Percentiles rank a stretch among this genome's conserved stretches.
Conservation (phyloP, 2,329 filamentous ascomycete species). For the Cordyceps militaris region DNA sequence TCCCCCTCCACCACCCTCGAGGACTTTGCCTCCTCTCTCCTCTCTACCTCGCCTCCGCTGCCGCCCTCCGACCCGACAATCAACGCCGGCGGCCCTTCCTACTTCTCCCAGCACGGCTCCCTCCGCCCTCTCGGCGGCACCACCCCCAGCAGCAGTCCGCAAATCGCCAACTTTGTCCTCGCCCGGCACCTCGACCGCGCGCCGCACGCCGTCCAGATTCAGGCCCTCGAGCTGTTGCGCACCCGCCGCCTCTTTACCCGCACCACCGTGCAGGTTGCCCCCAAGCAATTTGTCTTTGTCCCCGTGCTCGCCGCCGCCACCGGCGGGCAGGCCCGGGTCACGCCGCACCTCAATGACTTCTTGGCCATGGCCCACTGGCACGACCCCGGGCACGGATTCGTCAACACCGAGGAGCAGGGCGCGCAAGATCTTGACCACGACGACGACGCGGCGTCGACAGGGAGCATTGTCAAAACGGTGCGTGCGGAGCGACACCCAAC, state of each 20-base stretch:
- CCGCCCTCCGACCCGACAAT: conserved; percentile 11
- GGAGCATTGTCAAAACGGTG: conserved; percentile 38
- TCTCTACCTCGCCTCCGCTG: conserved; percentile 30
- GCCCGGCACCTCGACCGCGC: conserved; percentile 72
- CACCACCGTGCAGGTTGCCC: conserved; percentile 65
- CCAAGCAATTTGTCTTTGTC: conserved; percentile 73
- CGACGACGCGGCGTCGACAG: conserved; percentile 30
- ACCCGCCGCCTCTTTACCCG: conserved; percentile 71
- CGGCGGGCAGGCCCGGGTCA: conserved; percentile 43
- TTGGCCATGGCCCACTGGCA: conserved; percentile 88
- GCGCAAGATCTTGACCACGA: conserved; percentile 20
- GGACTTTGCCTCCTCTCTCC: conserved; percentile 67
- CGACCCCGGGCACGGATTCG: conserved; percentile 61
- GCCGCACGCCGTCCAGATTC: conserved; percentile 71
- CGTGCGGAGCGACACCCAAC: conserved; percentile 17
- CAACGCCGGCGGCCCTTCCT: conserved; percentile 27
- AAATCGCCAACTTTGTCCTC: conserved; percentile 76
- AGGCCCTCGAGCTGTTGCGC: conserved; percentile 70
- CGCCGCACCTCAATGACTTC: conserved; percentile 64
- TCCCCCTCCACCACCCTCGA: conserved; percentile 67
- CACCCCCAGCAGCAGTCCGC: conserved; percentile 16
- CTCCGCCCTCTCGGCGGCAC: conserved; percentile 25
- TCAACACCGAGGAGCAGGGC: conserved; percentile 59
- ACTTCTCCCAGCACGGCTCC: no score
- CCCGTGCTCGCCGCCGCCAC: conserved; percentile 54